Base-by-base conservation (phyloP, 2,329 filamentous ascomycete genomes). In the Colletotrichum australisinense region DNA sequence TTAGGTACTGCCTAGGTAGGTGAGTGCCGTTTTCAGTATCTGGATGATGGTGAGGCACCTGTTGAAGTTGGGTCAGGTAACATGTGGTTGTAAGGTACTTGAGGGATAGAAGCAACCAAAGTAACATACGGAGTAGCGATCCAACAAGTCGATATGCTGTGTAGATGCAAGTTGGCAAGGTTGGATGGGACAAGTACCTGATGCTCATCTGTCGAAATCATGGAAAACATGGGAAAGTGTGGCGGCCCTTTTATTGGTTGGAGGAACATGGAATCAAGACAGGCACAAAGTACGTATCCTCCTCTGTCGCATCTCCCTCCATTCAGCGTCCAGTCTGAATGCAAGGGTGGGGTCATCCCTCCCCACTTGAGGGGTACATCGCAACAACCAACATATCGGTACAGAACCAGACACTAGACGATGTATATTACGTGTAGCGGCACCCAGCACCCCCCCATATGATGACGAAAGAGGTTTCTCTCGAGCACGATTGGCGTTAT, bases 331-430 rank as follows among this genome's bases (percentile, higher is more conserved):
- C 32, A 30, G 8, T 5, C 8, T 53, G 46, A 8, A 35, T 16
- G 46, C 7, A n/a, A 19, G 16, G 9, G 28, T 64, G 62, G 38
- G 35, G 22, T 9, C 1, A 1, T 9, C 2, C 11, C 4, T 30
- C 28, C 8, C 56, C 22, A 32, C 56, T 9, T 9, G 9, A 3
- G n/a, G 1, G 3, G 11, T 14, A 24, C 52, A 6, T 24, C 26
- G 2, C 6, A 14, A 9, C 1, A 6, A n/a, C 58, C 58, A 11
- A 9, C 28, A 2, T 4, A 5, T 28, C 0, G 7, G 7, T n/a
- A 1, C 16, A 22, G 19, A 4, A 7, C 7, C 9, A 11, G 1
- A 4, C 8, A 11, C 1, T 2, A 4, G 7, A 2, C 9, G 3
- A 49, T n/a, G 42, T 49, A 49, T 11, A 3, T 2, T n/a, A 3